Percentiles rank a stretch among this genome's conserved stretches.
Conservation (phyloP, 306 rosid genomes). For the Prunus kanzakura region DNA sequence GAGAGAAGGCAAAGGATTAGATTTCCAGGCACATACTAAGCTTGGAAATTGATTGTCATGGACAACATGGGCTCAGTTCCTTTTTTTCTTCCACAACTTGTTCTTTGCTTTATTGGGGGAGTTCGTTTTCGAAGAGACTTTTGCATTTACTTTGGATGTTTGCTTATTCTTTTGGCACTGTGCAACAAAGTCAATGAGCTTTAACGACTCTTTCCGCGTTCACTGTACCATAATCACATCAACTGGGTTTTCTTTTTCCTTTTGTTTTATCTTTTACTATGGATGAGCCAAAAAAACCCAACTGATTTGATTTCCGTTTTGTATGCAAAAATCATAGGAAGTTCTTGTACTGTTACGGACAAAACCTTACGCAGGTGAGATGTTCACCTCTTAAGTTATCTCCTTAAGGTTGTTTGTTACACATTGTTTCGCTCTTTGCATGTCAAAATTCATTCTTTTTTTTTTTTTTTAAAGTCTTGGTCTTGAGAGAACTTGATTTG, state of each 20-base stretch:
- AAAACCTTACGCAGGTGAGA: no score
- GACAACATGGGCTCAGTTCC: background rate
- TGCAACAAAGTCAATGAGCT: background rate
- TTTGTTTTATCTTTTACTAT: background rate
- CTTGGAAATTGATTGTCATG: background rate
- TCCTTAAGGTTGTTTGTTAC: no score
- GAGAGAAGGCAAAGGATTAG: background rate
- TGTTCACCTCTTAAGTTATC: no score
- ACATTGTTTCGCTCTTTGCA: no score
- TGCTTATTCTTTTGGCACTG: background rate
- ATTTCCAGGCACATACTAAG: background rate
- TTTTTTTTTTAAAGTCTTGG: no score
- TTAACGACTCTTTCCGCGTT: background rate
- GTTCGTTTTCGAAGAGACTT: conserved; percentile 17
- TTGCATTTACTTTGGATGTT: conserved; percentile 17
- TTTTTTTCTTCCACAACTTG: background rate
- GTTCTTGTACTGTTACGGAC: no score
- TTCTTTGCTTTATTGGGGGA: background rate
- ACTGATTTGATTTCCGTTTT: no score
- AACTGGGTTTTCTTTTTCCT: background rate
- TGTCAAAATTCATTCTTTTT: no score
- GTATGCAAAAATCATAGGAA: no score
- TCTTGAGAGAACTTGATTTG: no score
- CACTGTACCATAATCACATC: background rate
- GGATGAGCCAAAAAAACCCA: no score